Evolutionary conservation across 495 filamentous ascomycete species (phyloP).

Genomic region (Rostrohypoxylon terebratum): DNA sequence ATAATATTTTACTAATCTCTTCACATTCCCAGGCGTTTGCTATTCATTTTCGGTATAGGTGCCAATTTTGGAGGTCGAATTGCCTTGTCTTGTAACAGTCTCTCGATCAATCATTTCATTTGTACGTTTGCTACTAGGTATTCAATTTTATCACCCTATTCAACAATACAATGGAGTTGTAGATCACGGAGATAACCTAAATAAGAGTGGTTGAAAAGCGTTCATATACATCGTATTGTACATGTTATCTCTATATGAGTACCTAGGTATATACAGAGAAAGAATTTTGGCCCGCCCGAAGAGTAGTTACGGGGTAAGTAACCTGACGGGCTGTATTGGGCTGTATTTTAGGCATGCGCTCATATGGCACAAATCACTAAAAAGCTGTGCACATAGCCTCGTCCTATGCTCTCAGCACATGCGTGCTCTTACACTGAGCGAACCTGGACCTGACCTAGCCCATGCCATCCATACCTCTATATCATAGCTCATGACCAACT

Average conservation of each 20-base stretch:
- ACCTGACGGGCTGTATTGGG: background rate
- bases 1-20: background rate
- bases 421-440: background rate
- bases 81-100: no score
- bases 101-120: no score
- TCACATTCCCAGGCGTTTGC: background rate
- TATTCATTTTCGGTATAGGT: background rate
- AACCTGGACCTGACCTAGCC: background rate
- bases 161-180: no score
- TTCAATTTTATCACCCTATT: no score
- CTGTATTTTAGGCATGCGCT: background rate
- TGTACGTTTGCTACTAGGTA: no score
- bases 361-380: background rate
- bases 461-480: no score
- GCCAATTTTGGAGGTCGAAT: background rate
- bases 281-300: constrained; percentile 4
- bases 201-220: background rate
- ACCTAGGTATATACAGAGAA: constrained; percentile 32
- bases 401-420: no score
- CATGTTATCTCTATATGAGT: constrained; percentile 31
- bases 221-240: constrained; percentile 38
- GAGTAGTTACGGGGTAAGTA: background rate
- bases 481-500: background rate
- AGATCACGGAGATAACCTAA: background rate
- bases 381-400: no score